Evolutionary conservation across 73 alveolate genomes (phyloP), one percentile per base, ranked within the genome.

Genomic region (Paramecium bursaria): DNA sequence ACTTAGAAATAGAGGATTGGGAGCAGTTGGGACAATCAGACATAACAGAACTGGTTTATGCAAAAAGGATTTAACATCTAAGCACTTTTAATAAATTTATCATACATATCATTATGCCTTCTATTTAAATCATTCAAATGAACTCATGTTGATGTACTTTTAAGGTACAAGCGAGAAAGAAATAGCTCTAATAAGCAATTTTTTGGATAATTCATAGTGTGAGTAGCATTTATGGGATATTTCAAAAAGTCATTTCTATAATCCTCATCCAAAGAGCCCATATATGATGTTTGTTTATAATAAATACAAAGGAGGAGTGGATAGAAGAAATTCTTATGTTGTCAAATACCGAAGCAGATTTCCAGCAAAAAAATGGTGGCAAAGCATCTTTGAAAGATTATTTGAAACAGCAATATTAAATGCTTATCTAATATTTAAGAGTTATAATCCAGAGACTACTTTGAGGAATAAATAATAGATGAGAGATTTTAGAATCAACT

Each of bases 301-400:
- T 48, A 77, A 77, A 77, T 77, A 77, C 82, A 77, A 77, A 54
- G 88, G 88, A 30, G 88, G 88, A 19, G 88, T 77, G 17, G 88
- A 77, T 77, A 77, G 88, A 52, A 77, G 88, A 77, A 77, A 77
- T 35, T 52, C 82, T 26, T 77, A 51, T 54, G 82, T 77, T 0
- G 88, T 67, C 0, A 54, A 46, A n/a, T 77, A 77, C 15, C 50
- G 88, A 77, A 48, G 55, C 27, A 4, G 80, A n/a, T 52, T 57
- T 46, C 75, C 61, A 19, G 75, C 75, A 10, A 51, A 30, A 5
- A 77, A 77, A 33, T 77, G 88, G 88, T 77, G 76, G 67, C 26
- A 67, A 21, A 57, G 82, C 17, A 80, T 77, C 0, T 77, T 77
- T 77, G 75, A 77, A 22, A 77, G 88, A 52, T 46, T 77, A 26